Evolutionary conservation across 73 alveolate genomes (phyloP), one percentile per base, ranked within the genome.

Genomic region (Uronychia binucleata): DNA sequence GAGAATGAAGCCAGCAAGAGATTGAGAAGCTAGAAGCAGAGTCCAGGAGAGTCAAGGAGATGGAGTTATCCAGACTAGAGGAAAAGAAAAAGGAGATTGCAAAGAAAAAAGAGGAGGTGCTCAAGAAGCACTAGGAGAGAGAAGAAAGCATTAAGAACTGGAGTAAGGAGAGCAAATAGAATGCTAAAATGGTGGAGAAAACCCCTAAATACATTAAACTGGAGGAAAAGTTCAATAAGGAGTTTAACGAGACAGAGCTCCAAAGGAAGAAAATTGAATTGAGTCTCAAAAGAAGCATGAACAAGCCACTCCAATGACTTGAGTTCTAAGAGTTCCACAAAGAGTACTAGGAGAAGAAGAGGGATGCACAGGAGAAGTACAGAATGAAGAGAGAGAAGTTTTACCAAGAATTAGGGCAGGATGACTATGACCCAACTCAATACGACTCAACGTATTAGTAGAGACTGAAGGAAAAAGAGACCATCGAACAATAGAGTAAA

Each of bases 171-270:
- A n/a, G n/a, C n/a, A n/a, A n/a, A n/a, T n/a, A 46, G 19, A 46
- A 46, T 46, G 19, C 5, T 46, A 46, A 46, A 46, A 46, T 11
- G 19, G 19, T 46, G 5, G 67, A 46, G 19, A 46, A 46, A 46
- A 46, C 5, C 19, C 67, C 67, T 11, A 5, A 11, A 11, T 46
- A 11, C 19, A 46, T 11, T 11, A 5, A 46, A 46, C 67, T 85
- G 13, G 95, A 92, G 57, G 80, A 83, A 35, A 67, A 89, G n/a
- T 92, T 77, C 74, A 77, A 83, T 28, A 32, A 80, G 30, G 86
- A 89, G 32, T 59, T 92, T 33, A 74, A 78, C 46, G 78, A 89
- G 86, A 95, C 97, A 28, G 97, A 92, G 75, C 90, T 92, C 8
- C 93, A 83, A 28, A 81, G 77, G 58, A 78, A 78, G 67, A 92